Conservation (phyloP, 331 rosid species). For the Rhamnella rubrinervis region DNA sequence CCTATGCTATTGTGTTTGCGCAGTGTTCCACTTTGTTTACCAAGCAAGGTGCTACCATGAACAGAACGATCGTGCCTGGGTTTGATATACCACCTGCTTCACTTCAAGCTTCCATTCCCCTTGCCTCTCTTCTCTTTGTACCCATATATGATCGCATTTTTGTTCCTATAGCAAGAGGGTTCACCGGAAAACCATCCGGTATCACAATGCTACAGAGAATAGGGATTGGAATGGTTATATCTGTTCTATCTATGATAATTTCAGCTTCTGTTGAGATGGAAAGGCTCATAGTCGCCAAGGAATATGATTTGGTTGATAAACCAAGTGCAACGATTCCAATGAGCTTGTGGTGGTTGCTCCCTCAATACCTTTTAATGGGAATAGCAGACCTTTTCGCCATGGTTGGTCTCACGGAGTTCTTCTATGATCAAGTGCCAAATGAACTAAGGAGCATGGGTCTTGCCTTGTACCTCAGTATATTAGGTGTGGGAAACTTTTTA, state of each 20-base stretch:
- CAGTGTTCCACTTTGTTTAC: conserved; percentile 18
- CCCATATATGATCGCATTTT: conserved; percentile 23
- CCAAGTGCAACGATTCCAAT: conserved; percentile 12
- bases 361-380: conserved; percentile 6
- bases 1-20: conserved; percentile 14
- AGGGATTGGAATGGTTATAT: conserved; percentile 20
- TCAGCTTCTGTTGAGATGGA: conserved; percentile 21
- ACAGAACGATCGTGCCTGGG: conserved; percentile 4
- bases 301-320: conserved; percentile 1
- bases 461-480: conserved; percentile 5
- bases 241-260: background rate
- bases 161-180: conserved; percentile 12
- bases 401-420: conserved; percentile 22
- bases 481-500: conserved; percentile 14
- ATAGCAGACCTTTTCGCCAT: conserved; percentile 13
- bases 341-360: conserved; percentile 31
- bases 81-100: conserved; percentile 24
- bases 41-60: conserved; percentile 33
- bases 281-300: conserved; percentile 18
- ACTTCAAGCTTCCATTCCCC: conserved; percentile 7
- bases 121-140: background rate
- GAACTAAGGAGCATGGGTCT: conserved; percentile 20
- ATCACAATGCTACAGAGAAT: conserved; percentile 28
- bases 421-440: conserved; percentile 20
- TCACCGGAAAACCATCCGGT: conserved; percentile 18